Evolutionary conservation across 2,329 filamentous ascomycete species (phyloP), one percentile per base, ranked within the genome.

Genomic region (Diaporthe nobilis): DNA sequence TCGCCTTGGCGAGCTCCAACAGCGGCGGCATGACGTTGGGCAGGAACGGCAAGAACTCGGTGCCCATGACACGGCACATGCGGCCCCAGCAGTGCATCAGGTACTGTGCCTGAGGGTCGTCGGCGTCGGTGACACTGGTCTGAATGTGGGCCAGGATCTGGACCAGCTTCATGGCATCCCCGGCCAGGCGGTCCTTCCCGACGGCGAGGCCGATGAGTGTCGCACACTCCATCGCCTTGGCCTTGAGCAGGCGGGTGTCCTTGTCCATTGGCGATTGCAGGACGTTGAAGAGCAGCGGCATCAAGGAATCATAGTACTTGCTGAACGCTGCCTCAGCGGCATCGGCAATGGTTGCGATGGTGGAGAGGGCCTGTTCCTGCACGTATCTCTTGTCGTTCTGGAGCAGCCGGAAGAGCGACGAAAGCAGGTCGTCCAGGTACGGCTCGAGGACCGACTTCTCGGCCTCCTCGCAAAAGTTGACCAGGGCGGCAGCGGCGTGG

Each of bases 151-250:
- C 96, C 71, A 99, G 89, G 31, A 98, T 90, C 80, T 98, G 93
- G 28, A 98, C 96, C 55, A 99, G 88, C 57, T 92, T 94, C 86
- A 97, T 89, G 5, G 96, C 96, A 85, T 99, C 96, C 78, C 91
- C 89, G 13, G 95, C 96, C 84, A 99, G 95, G 77, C 94, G 94
- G 80, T 97, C 94, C 84, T 97, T 97, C 71, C 97, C 97, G 77
- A 99, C 97, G 42, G 97, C 97, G 72, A 99, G 88, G 44, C 97
- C 95, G 81, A 99, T 99, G 58, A 99, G 88, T 10, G 97, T 99
- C 25, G 97, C 96, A 82, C 97, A 99, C 85, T 99, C 97, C 97
- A 99, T 99, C 4, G 97, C 97, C 88, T 99, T 99, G 68, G 97
- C 97, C 75, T 96, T 92, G 53, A 99, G 90, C 63, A 98, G 88